phyloP scores from a whole-genome alignment of 306 rosid species.

The Cucurbita moschata region DNA sequence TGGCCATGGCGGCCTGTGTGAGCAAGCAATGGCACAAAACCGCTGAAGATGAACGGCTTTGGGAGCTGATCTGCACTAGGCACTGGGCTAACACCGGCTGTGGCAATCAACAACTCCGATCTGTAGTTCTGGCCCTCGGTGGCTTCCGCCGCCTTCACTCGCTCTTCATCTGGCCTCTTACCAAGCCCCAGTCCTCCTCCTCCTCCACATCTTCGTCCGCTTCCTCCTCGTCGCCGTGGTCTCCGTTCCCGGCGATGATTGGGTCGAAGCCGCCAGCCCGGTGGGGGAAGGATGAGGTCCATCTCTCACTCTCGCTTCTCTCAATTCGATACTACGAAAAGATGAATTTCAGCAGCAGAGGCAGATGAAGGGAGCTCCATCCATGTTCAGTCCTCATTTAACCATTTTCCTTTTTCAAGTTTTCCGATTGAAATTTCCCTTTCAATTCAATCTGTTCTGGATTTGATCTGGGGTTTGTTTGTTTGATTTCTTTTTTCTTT shows the following conservation, averaged over 20 bases:
- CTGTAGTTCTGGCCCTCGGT: conserved; percentile 92
- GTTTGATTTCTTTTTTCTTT: not conserved
- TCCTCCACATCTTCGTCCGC: not conserved
- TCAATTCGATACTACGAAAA: conserved; percentile 87
- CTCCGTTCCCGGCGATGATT: conserved; percentile 27
- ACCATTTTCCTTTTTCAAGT: not conserved
- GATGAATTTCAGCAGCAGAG: conserved; percentile 60
- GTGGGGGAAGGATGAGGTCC: conserved; percentile 88
- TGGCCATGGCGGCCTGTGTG: conserved; percentile 68
- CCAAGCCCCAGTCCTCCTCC: conserved; percentile 30
- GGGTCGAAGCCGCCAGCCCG: conserved; percentile 41
- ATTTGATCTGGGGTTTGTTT: conserved; percentile 4
- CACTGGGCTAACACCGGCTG: conserved; percentile 89
- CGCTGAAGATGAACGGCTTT: conserved; percentile 84
- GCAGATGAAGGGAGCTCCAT: conserved; percentile 18
- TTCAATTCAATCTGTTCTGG: not conserved
- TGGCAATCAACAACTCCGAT: conserved; percentile 72
- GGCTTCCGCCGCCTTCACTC: conserved; percentile 92
- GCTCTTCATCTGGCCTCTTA: conserved; percentile 50
- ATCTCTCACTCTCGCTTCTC: conserved; percentile 83
- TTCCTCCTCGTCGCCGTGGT: conserved; percentile 19
- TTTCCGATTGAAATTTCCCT: not conserved
- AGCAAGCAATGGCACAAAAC: conserved; percentile 90
- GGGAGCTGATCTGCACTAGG: conserved; percentile 95
- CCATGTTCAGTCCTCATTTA: not conserved